Percentiles rank a stretch among this genome's conserved stretches.
Evolutionary conservation across 495 filamentous ascomycete species (phyloP).

Genomic region (Penicillium bialowiezense): DNA sequence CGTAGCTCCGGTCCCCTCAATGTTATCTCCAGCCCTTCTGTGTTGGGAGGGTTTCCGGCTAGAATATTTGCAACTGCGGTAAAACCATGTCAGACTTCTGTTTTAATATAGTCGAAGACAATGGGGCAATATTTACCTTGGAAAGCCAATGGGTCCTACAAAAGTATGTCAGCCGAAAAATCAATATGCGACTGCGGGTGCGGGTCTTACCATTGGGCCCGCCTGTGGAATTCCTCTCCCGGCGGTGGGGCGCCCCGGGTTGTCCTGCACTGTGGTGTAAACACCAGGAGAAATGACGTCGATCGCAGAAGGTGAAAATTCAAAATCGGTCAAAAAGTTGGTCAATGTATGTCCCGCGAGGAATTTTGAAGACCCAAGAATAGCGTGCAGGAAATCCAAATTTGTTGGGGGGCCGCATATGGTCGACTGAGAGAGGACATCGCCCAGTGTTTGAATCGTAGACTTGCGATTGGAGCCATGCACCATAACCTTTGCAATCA

Average conservation of each 20-base stretch:
- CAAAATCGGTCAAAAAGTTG: constrained; percentile 49
- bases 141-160: constrained; percentile 47
- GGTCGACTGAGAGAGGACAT: constrained; percentile 35
- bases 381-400: constrained; percentile 46
- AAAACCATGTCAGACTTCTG: background rate
- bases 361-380: constrained; percentile 45
- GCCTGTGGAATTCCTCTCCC: constrained; percentile 48
- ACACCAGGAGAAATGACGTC: constrained; percentile 55
- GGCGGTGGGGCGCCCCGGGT: constrained; percentile 52
- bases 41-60: constrained; percentile 50
- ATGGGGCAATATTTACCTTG: constrained; percentile 3
- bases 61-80: constrained; percentile 52
- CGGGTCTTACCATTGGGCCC: constrained; percentile 42
- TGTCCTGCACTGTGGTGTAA: constrained; percentile 59
- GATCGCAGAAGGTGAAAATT: constrained; percentile 48
- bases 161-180: background rate
- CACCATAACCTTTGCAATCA: constrained; percentile 63
- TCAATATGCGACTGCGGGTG: too few relatives aligned
- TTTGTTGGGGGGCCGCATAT: constrained; percentile 59
- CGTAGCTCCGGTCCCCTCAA: constrained; percentile 55
- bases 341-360: constrained; percentile 50
- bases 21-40: constrained; percentile 58
- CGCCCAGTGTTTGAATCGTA: constrained; percentile 43
- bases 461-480: constrained; percentile 40
- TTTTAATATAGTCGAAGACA: too few relatives aligned